These are phyloP conservation scores for Trichoderma atroviride DNA, from an alignment of 2,329 filamentous ascomycete genomes.

Conservation along the genomic window DNA sequence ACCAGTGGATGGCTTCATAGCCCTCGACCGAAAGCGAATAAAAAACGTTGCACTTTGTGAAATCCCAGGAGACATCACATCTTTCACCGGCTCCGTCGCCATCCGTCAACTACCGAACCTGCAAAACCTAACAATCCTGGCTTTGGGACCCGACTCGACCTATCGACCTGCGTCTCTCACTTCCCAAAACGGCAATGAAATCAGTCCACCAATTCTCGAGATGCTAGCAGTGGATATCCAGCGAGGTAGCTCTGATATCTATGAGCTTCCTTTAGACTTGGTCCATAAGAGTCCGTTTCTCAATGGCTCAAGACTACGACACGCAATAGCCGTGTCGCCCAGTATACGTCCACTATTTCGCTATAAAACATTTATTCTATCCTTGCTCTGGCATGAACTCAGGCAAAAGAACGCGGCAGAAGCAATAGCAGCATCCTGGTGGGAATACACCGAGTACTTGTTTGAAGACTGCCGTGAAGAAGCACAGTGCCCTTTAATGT, in stretches of 20 bases:
- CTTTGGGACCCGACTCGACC: constrained; percentile 1
- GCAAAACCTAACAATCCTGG: constrained; percentile 2
- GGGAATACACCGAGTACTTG: constrained; percentile 7
- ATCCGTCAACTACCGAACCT: constrained; percentile 2
- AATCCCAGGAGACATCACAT: background rate
- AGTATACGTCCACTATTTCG: constrained; percentile 6
- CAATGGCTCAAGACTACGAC: constrained; percentile 3
- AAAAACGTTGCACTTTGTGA: constrained; percentile 14
- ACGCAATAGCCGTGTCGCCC: background rate
- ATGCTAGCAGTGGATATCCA: constrained; percentile 12
- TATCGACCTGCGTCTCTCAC: background rate
- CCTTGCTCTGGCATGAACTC: constrained; percentile 10
- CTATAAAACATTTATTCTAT: constrained; percentile 2
- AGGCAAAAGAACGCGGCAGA: background rate
- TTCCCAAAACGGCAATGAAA: background rate
- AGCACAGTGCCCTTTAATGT: background rate
- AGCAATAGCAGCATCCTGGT: constrained; percentile 4
- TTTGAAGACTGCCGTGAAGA: background rate
- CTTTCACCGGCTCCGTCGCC: background rate
- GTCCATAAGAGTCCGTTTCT: background rate
- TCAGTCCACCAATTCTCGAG: background rate
- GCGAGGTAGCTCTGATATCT: background rate
- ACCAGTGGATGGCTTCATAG: constrained; percentile 2
- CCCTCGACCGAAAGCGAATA: constrained; percentile 3
- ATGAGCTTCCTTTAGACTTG: background rate